Evolutionary conservation across 2,329 filamentous ascomycete genomes (phyloP).

Genomic region (Aspergillus ochraceus): DNA sequence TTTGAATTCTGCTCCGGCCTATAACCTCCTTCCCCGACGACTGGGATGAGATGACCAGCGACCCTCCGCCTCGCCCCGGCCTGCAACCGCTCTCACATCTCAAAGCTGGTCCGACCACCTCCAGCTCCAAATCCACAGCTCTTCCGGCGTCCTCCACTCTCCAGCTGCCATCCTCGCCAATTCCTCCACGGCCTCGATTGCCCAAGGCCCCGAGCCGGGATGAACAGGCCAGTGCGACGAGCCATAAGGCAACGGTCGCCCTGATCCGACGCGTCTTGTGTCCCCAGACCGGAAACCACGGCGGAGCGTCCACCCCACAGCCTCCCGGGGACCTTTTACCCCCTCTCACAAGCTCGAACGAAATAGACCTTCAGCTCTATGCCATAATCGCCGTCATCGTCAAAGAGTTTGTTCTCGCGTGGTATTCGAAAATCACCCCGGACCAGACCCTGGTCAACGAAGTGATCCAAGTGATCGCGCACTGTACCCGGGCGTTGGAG

Average conservation of each 20-base stretch:
- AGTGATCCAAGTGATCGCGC: conserved; percentile 85
- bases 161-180: conserved; percentile 26
- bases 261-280: conserved; percentile 84
- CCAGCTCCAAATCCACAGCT: conserved; percentile 37
- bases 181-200: conserved; percentile 31
- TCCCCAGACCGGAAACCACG: conserved; percentile 56
- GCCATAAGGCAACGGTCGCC: conserved; percentile 74
- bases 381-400: conserved; percentile 87
- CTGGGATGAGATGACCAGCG: conserved; percentile 42
- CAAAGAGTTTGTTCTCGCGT: conserved; percentile 84
- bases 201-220: conserved; percentile 39
- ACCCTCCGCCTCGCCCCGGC: conserved; percentile 34
- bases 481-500: conserved; percentile 85
- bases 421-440: conserved; percentile 90
- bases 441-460: conserved; percentile 87
- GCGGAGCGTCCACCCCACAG: conserved; percentile 53
- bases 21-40: background rate
- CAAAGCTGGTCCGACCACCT: conserved; percentile 38
- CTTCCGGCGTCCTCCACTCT: conserved; percentile 26
- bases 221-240: conserved; percentile 52
- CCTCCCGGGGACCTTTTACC: conserved; percentile 82
- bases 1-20: background rate
- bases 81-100: conserved; percentile 41
- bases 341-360: conserved; percentile 89
- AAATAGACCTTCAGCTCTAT: conserved; percentile 90